Conservation (phyloP, 352 stramenopile species). For the Globisporangium canariense region DNA sequence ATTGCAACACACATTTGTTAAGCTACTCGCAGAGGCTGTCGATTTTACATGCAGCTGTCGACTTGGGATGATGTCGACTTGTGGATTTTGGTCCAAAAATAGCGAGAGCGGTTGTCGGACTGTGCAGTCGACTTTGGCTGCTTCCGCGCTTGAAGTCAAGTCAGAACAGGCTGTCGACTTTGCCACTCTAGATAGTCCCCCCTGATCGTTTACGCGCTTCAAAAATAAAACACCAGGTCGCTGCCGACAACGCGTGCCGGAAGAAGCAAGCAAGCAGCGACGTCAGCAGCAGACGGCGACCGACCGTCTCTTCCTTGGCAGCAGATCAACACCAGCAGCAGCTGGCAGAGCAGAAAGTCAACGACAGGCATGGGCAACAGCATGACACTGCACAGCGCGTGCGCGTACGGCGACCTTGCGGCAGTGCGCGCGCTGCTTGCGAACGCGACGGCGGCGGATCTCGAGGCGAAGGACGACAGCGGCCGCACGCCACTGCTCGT, state of each 20-base stretch:
- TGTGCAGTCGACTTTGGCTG: too few relatives aligned
- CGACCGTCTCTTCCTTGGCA: background rate
- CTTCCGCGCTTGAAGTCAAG: background rate
- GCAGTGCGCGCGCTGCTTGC: slow-evolving; percentile 58
- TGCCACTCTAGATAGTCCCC: background rate
- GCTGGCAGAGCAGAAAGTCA: background rate
- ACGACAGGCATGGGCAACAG: slow-evolving; percentile 66
- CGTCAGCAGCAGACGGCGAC: too few relatives aligned
- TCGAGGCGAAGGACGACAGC: slow-evolving; percentile 72
- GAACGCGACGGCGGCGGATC: slow-evolving; percentile 52
- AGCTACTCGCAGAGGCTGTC: too few relatives aligned
- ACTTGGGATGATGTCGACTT: too few relatives aligned
- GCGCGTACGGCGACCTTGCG: slow-evolving; percentile 63
- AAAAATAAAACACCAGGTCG: background rate
- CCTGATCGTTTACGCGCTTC: background rate
- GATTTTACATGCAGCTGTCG: too few relatives aligned
- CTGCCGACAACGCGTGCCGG: background rate
- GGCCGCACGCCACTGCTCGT: slow-evolving; percentile 74
- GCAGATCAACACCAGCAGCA: background rate
- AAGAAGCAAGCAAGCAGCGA: too few relatives aligned
- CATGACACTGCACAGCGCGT: slow-evolving; percentile 79
- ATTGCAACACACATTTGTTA: too few relatives aligned
- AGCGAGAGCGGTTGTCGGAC: too few relatives aligned
- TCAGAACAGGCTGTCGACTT: background rate
- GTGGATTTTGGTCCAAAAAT: too few relatives aligned